Base-by-base conservation (phyloP, 2,329 filamentous ascomycete genomes). In the Aspergillus versicolor region DNA sequence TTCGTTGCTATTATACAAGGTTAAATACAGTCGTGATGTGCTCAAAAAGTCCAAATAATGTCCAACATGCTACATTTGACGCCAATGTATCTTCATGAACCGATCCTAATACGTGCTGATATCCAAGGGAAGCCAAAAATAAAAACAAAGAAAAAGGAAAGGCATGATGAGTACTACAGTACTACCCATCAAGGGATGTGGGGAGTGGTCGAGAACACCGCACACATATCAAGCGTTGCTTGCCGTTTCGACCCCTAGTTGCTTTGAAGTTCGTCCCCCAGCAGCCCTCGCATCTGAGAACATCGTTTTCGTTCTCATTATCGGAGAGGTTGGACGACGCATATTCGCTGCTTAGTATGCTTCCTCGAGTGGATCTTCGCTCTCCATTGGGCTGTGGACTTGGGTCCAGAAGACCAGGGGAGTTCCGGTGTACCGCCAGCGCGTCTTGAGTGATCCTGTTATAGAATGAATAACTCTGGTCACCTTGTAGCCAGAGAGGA, bases 221-320 rank as follows among this genome's bases (percentile, higher is more conserved):
- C 37, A 81, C 81, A 70, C 88, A 90, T n/a, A 86, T 79, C 61
- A 89, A 71, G 58, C 78, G 79, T 67, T 85, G 83, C 52, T 76
- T 79, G 42, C 75, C 77, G 7, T 80, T 81, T 27, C 77, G 79
- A 4, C 80, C 74, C 58, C 81, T 84, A 62, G 81, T 84, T 2
- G 83, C 82, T 61, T 84, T 84, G 63, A 91, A 91, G 58, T 86
- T 84, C 19, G 73, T 81, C 2, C 83, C 80, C 4, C 81, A 81
- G 65, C 88, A 91, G 58, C 79, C 80, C 21, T 77, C 74, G 65
- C 88, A 90, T 22, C 72, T 78, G 62, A 83, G 79, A n/a, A 76
- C 76, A 19, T 81, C 80, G 8, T 76, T 73, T 12, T 77, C 78
- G 4, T 79, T 78, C 13, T 77, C 78, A 3, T 79, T 78, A 13